phyloP scores from a whole-genome alignment of 2,329 filamentous ascomycete species.

The Cordyceps cateniannulata region DNA sequence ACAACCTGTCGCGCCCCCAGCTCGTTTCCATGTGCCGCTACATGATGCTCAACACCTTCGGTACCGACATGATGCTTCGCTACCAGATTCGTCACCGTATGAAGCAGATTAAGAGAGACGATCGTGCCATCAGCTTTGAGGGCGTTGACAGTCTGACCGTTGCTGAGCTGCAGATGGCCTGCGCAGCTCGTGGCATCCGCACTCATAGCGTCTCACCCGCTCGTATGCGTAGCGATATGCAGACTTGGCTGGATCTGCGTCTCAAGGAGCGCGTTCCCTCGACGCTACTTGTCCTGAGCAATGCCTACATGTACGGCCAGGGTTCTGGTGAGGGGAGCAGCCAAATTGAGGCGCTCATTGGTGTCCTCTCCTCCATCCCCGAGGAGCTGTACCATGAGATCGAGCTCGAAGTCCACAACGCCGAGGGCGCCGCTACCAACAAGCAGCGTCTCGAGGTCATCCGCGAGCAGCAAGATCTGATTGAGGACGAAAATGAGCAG shows the following conservation, averaged over 20 bases:
- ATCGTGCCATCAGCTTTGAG: slow-evolving; percentile 88
- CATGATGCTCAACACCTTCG: slow-evolving; percentile 95
- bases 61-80: slow-evolving; percentile 94
- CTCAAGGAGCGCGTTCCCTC: slow-evolving; percentile 94
- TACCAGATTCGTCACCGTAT: slow-evolving; percentile 97
- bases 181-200: slow-evolving; percentile 83
- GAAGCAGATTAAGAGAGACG: slow-evolving; percentile 98
- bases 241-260: slow-evolving; percentile 90
- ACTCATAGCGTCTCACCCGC: slow-evolving; percentile 89
- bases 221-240: slow-evolving; percentile 79
- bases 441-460: slow-evolving; percentile 97
- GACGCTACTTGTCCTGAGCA: slow-evolving; percentile 89
- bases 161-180: slow-evolving; percentile 84
- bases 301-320: slow-evolving; percentile 94
- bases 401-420: slow-evolving; percentile 93
- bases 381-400: slow-evolving; percentile 99
- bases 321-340: slow-evolving; percentile 80
- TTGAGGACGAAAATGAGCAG: slow-evolving; percentile 94
- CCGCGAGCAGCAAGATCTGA: slow-evolving; percentile 96
- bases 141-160: slow-evolving; percentile 92
- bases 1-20: slow-evolving; percentile 93
- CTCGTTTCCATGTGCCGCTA: slow-evolving; percentile 97
- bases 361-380: slow-evolving; percentile 88
- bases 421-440: slow-evolving; percentile 95
- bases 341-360: slow-evolving; percentile 88